Base-by-base conservation (phyloP, 768 basidiomycete species). In the Pulveroboletus sp. region DNA sequence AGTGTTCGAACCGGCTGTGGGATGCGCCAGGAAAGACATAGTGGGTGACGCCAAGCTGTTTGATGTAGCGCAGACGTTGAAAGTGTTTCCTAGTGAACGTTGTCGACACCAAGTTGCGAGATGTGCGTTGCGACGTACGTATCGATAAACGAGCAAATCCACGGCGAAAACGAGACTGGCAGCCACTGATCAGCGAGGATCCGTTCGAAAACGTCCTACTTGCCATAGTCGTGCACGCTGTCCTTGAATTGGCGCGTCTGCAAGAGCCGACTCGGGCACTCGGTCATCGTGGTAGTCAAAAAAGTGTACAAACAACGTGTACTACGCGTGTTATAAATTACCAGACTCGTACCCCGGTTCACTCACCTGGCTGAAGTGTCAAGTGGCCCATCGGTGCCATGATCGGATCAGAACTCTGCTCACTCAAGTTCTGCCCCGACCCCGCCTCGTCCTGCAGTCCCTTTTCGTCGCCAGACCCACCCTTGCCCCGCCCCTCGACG, bases 1-100 rank as follows among this genome's bases (percentile, higher is more conserved):
- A 85, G 60, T 93, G 90, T 56, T 92, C 90, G 55, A 93, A 91
- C 0, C 90, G 79, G 49, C 82, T 90, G 58, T 92, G 90, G 0
- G 85, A 77, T 0, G 86, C 90, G 2, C 86, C 79, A 0, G 84
- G 81, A 79, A 85, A 92, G 24, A 92, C 85, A 52, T 78, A 81
- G 54, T 81, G 84, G 0, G 85, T 78, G 5, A 85, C 80, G 1
- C 90, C 90, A 8, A 93, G 80, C 60, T 93, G 90, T 53, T 91
- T 90, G 58, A 93, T 77, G 47, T 77, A 67, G 27, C 90, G 75
- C 38, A 93, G 72, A 3, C 90, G 77, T 57, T 93, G 90, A 58
- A 92, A 91, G 40, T 88, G 83, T 47, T 72, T 75, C 8, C 86
- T 89, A 58, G 5, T 55, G 37, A 43, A 24, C 25, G 49, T 29